These are phyloP conservation scores for Sclerotinia nivalis DNA, from an alignment of 2,329 filamentous ascomycete species.

Conservation along the genomic window DNA sequence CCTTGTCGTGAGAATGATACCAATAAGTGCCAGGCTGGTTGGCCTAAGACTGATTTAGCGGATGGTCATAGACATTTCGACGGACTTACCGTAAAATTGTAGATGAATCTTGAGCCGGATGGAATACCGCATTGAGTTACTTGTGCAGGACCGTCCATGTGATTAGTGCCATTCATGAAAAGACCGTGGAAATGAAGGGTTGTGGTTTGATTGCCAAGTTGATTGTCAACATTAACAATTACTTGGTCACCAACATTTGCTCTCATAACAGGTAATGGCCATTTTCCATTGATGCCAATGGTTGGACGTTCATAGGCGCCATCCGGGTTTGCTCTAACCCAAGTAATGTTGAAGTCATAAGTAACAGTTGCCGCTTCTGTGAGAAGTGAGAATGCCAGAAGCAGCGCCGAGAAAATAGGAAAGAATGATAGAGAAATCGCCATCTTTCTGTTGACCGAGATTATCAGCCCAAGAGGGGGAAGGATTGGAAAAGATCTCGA, in stretches of 20 bases:
- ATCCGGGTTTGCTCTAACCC: constrained; percentile 73
- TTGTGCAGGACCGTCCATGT: constrained; percentile 68
- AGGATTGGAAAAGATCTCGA: background rate
- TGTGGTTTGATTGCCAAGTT: constrained; percentile 57
- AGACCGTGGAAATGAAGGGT: constrained; percentile 72
- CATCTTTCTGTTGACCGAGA: constrained; percentile 41
- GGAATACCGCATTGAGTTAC: constrained; percentile 69
- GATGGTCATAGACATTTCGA: constrained; percentile 38
- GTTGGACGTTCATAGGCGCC: constrained; percentile 62
- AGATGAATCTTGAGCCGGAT: constrained; percentile 65
- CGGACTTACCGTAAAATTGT: constrained; percentile 61
- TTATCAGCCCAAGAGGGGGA: background rate
- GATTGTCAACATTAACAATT: constrained; percentile 44
- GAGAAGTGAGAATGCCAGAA: constrained; percentile 39
- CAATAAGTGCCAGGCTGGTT: constrained; percentile 74
- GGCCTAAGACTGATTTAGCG: constrained; percentile 40
- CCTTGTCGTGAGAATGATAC: constrained; percentile 63
- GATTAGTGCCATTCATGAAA: constrained; percentile 64
- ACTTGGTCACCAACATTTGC: constrained; percentile 61
- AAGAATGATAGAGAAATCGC: constrained; percentile 48
- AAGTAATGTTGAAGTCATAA: constrained; percentile 69
- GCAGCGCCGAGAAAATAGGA: constrained; percentile 41
- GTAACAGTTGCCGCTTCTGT: constrained; percentile 50
- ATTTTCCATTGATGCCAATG: constrained; percentile 75
- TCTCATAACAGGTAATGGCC: constrained; percentile 69